A percentile compares a stretch with the other conserved stretches of the same genome.
Evolutionary conservation across 441 rosid species (phyloP).

Genomic region (Eutrema salsugineum): DNA sequence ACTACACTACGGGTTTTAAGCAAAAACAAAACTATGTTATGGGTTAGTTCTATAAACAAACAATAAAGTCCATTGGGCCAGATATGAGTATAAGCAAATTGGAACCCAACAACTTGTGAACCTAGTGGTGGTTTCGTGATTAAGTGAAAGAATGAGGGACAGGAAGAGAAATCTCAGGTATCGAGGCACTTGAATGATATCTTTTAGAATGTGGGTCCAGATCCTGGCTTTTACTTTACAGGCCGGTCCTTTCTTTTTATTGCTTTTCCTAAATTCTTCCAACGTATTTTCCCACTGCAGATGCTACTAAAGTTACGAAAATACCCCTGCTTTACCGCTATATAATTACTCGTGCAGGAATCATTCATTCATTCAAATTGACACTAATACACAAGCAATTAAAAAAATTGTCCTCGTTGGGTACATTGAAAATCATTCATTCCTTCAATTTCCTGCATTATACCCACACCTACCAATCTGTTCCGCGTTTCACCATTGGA

Average conservation of each 20-base stretch:
- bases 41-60: neutral
- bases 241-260: slow-evolving; percentile 30
- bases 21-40: neutral
- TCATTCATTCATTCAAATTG: no score
- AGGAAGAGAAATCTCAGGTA: slow-evolving; percentile 2
- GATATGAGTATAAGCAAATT: neutral
- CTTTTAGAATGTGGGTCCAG: slow-evolving; percentile 30
- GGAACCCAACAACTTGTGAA: neutral
- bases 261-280: slow-evolving; percentile 38
- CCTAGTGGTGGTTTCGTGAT: slow-evolving; percentile 7
- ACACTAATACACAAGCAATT: no score
- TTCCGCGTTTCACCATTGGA: no score
- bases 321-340: neutral
- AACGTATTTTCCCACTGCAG: slow-evolving; percentile 15
- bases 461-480: no score
- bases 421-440: no score
- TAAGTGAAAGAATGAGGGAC: neutral
- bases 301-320: neutral
- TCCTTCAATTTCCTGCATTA: no score
- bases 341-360: neutral
- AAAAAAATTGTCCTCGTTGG: no score
- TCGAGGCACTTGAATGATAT: slow-evolving; percentile 31
- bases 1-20: neutral
- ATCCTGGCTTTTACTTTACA: slow-evolving; percentile 34
- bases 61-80: neutral